Base-by-base conservation (phyloP, 192 early-diverging fungal genomes). In the Phlyctochytrium arcticum region DNA sequence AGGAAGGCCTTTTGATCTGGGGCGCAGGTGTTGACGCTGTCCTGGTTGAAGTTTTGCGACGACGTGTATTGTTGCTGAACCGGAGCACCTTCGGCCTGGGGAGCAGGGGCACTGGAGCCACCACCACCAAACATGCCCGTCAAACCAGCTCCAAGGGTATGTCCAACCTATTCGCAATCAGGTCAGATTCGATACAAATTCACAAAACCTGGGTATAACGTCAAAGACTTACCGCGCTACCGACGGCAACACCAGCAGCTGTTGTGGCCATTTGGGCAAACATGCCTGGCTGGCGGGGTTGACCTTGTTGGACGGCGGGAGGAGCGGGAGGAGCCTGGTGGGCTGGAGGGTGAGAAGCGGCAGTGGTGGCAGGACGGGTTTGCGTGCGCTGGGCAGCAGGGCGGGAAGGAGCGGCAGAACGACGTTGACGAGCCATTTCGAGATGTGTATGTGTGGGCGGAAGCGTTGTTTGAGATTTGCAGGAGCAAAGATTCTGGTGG, bases 201-300 rank as follows among this genome's bases (percentile, higher is more conserved):
- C n/a, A n/a, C n/a, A n/a, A n/a, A n/a, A n/a, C n/a, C n/a, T n/a
- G n/a, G n/a, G n/a, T n/a, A n/a, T n/a, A n/a, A n/a, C n/a, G n/a
- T n/a, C n/a, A n/a, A n/a, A n/a, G n/a, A 44, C 65, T 89, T 34
- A 91, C 81, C 44, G 89, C 89, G 53, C 85, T 87, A 50, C 92
- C 94, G n/a, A 96, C 88, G 62, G 92, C 94, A 42, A 92, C 92
- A 79, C 92, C 92, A 44, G 90, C 94, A 55, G 92, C 94, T 23
- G 94, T 94, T 15, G 91, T 79, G n/a, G 91, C 94, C 90, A 94
- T 93, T 77, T 94, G 85, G 33, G 84, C 85, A 65, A 89, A 88
- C 63, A 92, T 60, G 36, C 87, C 87, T 27, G 89, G 88, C 71
- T 89, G 87, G 73, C 85, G 83, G 23, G 85, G 85, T 63, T 75